phyloP scores from a whole-genome alignment of 257 asterid species.

The Solanum paucissectum region DNA sequence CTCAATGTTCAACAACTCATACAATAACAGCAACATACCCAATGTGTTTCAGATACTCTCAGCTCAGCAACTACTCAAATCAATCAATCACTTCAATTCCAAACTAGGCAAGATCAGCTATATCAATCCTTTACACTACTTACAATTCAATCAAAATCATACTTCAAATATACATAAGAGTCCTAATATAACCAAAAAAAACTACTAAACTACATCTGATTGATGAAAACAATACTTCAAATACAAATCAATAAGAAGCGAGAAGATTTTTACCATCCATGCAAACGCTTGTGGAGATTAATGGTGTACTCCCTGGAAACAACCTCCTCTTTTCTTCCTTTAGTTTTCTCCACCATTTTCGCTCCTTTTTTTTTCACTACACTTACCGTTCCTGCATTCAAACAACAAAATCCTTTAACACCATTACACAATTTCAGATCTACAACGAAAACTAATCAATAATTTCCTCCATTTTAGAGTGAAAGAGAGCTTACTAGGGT shows the following conservation, averaged over 20 bases:
- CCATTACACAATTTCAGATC: background rate
- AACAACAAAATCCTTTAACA: background rate
- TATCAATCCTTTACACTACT: background rate
- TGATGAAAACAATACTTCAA: background rate
- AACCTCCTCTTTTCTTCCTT: constrained; percentile 45
- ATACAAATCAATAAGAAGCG: background rate
- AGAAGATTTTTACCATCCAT: constrained; percentile 30
- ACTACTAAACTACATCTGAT: background rate
- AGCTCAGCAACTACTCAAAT: background rate
- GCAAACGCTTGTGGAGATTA: constrained; percentile 47
- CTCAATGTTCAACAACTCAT: background rate
- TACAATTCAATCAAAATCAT: background rate
- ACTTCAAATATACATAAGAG: background rate
- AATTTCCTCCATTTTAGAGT: background rate
- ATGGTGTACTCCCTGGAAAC: constrained; percentile 43
- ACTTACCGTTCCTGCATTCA: constrained; percentile 14
- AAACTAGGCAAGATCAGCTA: background rate
- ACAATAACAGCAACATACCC: background rate
- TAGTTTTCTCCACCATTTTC: constrained; percentile 30
- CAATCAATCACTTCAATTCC: background rate
- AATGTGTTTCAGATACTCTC: background rate
- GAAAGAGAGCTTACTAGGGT: background rate
- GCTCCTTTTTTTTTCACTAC: background rate
- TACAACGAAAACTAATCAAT: background rate
- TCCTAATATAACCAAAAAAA: background rate